These are phyloP conservation scores for Solanum appendiculatum DNA, from an alignment of 257 asterid genomes.

Conservation along the genomic window DNA sequence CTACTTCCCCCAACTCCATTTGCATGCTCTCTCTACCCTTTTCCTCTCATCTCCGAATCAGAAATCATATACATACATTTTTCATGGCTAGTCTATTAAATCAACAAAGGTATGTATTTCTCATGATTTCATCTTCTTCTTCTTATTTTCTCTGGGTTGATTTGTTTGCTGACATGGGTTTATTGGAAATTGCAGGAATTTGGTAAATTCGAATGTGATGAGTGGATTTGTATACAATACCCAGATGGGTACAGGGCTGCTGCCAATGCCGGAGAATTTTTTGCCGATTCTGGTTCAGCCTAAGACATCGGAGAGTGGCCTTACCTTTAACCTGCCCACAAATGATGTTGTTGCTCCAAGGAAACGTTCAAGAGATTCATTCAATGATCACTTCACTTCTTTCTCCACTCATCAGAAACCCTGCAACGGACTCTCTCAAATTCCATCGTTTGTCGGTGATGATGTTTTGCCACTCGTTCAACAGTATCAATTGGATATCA, in stretches of 20 bases:
- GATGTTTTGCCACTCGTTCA: conserved; percentile 38
- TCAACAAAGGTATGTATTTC: not conserved
- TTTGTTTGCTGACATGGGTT: not conserved
- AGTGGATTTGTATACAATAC: not conserved
- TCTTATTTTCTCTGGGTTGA: not conserved
- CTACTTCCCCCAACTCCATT: conserved; percentile 19
- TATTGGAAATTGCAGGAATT: not conserved
- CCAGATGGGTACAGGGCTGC: conserved; percentile 3
- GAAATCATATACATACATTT: not conserved
- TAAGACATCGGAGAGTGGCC: conserved; percentile 54
- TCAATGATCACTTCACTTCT: conserved; percentile 4
- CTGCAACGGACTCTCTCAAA: not conserved
- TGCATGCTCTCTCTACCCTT: not conserved
- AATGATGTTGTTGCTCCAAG: conserved; percentile 12
- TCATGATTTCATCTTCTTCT: not conserved
- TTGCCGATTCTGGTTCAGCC: conserved; percentile 22
- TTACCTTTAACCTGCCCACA: conserved; percentile 27
- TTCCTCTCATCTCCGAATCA: not conserved
- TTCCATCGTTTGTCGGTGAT: conserved; percentile 15
- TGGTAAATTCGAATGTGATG: not conserved
- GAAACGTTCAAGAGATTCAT: conserved; percentile 46
- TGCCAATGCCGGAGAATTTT: conserved; percentile 7
- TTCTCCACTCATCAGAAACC: conserved; percentile 10
- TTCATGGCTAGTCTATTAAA: conserved; percentile 40
- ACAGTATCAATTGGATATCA: conserved; percentile 58